Evolutionary conservation across 73 alveolate genomes (phyloP), one percentile per base, ranked within the genome.

Genomic region (Tetrahymena thermophila): DNA sequence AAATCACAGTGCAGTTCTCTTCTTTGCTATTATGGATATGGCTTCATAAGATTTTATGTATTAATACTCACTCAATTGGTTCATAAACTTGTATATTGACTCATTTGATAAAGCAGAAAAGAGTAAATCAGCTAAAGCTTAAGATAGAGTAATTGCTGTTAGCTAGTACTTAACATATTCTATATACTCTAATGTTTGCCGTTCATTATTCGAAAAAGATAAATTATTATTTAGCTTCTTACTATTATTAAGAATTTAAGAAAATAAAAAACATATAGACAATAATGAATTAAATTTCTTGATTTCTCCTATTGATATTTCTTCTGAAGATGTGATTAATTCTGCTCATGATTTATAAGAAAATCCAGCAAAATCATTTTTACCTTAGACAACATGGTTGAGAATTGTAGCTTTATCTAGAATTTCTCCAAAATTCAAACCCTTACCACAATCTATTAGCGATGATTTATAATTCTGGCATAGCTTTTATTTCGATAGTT

Each of bases 131-230:
- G 15, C 56, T 19, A 17, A 85, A 85, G 55, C 58, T 84, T 57
- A 96, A 93, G 99, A 98, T 40, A 95, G 99, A 25, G 97, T 97
- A 23, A 58, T 95, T 57, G 98, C 98, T 94, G 96, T 99, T 44
- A 98, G 96, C 95, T 97, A 97, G 44, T 98, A 96, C 94, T 98
- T 99, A 85, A 98, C 99, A 11, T 94, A 97, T 93, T 95, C 97
- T 56, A 95, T 99, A 43, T 98, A 97, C 96, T 96, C 97, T 93
- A 98, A 98, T 96, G 99, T 99, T 8, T 98, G 99, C 96, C 98
- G 99, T 95, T 97, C 99, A 25, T 98, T 99, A 89, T 99, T 99
- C 85, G 99, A 99, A 94, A 99, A 99, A 94, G 99, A 99, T 96
- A 99, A 99, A 94, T 97, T 99, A 44, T 97, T 99, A 95, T 98